These are phyloP conservation scores for Citrullus colocynthis DNA, from an alignment of 306 rosid genomes.

Conservation along the genomic window DNA sequence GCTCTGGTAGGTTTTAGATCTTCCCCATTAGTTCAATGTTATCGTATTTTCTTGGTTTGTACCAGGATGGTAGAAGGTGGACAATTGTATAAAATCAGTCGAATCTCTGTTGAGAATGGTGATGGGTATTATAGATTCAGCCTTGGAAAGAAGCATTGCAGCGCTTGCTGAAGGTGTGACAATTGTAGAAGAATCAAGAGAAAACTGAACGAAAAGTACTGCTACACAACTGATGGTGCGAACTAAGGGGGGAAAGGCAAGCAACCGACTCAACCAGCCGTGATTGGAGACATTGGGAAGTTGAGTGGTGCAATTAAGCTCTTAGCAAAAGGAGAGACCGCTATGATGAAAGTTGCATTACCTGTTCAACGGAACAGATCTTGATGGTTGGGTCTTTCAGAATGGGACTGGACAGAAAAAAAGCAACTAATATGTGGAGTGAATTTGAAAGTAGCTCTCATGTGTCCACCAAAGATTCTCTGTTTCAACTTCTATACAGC, in stretches of 20 bases:
- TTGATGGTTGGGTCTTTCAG: not conserved
- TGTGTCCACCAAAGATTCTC: not conserved
- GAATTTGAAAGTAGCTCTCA: not conserved
- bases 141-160: not conserved
- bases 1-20: not conserved
- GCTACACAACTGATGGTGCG: not conserved
- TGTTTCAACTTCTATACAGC: not conserved
- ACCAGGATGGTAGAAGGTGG: not conserved
- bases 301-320: not conserved
- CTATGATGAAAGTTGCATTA: not conserved
- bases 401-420: not conserved
- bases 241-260: not conserved
- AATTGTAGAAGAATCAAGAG: not conserved
- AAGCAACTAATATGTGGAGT: not conserved
- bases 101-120: not conserved
- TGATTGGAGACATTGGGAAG: not conserved
- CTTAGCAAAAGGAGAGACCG: not conserved
- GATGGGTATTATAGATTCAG: not conserved
- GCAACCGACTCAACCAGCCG: not conserved
- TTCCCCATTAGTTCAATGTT: not conserved
- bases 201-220: not conserved
- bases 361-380: not conserved
- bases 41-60: not conserved
- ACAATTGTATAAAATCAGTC: not conserved
- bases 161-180: not conserved